These are phyloP conservation scores for Aschersonia sp. DNA, from an alignment of 2,329 filamentous ascomycete species.

Conservation along the genomic window DNA sequence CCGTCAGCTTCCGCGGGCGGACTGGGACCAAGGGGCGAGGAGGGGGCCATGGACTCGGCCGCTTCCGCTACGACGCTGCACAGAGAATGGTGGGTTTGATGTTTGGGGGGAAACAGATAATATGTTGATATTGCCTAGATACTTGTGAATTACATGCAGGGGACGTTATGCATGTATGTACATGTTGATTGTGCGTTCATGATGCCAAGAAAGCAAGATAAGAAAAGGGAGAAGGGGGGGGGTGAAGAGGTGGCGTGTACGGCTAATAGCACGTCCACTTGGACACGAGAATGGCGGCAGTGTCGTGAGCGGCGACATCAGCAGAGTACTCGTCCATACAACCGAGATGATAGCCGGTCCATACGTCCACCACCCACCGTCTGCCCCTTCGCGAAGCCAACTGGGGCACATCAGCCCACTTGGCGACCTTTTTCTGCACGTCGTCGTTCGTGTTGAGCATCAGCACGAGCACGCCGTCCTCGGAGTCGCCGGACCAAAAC, in stretches of 20 bases:
- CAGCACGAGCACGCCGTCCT: constrained; percentile 28
- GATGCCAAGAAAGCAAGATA: neutral
- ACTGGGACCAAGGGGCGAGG: too few species aligned
- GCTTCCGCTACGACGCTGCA: too few species aligned
- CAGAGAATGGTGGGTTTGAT: too few species aligned
- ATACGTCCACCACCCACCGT: constrained; percentile 24
- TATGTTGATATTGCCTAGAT: too few species aligned
- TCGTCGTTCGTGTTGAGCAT: constrained; percentile 27
- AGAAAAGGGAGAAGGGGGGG: neutral
- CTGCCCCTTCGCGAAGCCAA: constrained; percentile 8
- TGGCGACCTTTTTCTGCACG: constrained; percentile 18
- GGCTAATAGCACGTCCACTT: neutral
- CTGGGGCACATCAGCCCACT: constrained; percentile 28
- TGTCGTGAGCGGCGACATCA: constrained; percentile 20
- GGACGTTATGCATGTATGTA: too few species aligned
- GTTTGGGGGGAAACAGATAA: too few species aligned
- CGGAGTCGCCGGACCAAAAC: constrained; percentile 30
- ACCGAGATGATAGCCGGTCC: constrained; percentile 26
- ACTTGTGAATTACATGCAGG: too few species aligned
- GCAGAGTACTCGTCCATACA: constrained; percentile 14
- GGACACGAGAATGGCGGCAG: constrained; percentile 11
- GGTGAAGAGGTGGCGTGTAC: neutral
- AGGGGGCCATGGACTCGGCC: too few species aligned
- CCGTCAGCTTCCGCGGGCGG: too few species aligned
- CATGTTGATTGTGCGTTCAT: too few species aligned